Base-by-base conservation (phyloP, 148 eudicot species). In the Spergularia marina region DNA sequence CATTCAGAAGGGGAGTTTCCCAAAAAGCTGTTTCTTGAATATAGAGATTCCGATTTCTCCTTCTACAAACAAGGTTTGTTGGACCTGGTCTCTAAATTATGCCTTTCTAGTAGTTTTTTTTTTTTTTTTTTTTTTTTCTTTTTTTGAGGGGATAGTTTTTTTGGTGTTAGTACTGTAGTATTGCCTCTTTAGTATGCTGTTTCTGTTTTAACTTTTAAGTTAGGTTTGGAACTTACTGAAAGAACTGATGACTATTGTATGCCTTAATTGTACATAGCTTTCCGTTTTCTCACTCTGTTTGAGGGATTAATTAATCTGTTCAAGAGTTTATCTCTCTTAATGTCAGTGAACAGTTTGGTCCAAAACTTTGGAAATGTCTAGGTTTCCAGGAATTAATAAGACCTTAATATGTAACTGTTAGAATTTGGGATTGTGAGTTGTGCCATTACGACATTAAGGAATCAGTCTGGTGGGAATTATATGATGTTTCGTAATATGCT, bases 11-110 rank as follows among this genome's bases (percentile, higher is more conserved):
- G 91, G 88, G 53, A 69, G 71, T 81, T 92, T 87, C 67, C 97
- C 87, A 5, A 84, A 81, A 84, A 74, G 77, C 71, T 90, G 90
- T 76, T 85, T 82, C 1, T 75, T 92, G 65, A 82, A 83, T 67
- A 57, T 92, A 47, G 90, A 87, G 72, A 68, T 90, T 82, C 97
- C 97, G 34, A 75, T 54, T 66, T 84, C 91, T 69, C 95, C 97
- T 65, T 84, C 79, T 75, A 68, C 72, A 25, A 90, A 87, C 87
- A 92, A 92, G 97, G 95, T 92, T 70, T 55, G 81, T 52, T 75
- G 52, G 59, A 18, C 23, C 64, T 70, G 60, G 21, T 44, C 6
- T 76, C 10, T 15, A n/a, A 20, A 12, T 36, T 0, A 6, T 4
- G 17, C 61, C 44, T 34, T 41, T n/a, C 18, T 17, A 15, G 17